A percentile compares a stretch with the other conserved stretches of the same genome.
phyloP scores from a whole-genome alignment of 306 rosid genomes.

The Gastrolobium bilobum region DNA sequence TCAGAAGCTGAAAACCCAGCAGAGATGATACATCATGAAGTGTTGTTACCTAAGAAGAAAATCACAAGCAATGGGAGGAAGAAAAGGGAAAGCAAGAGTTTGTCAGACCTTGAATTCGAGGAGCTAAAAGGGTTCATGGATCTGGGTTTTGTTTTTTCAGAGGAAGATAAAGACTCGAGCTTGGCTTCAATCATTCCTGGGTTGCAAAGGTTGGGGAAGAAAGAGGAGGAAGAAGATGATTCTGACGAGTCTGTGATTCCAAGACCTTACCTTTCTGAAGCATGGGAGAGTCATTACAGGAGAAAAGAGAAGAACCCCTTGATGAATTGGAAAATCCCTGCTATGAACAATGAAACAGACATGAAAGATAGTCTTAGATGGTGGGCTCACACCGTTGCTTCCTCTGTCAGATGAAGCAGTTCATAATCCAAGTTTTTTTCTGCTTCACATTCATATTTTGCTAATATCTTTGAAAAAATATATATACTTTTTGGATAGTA shows the following conservation, averaged over 20 bases:
- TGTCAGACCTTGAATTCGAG: slow-evolving; percentile 86
- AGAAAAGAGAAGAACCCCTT: slow-evolving; percentile 61
- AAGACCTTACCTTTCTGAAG: slow-evolving; percentile 94
- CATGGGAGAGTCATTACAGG: slow-evolving; percentile 70
- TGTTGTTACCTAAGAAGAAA: slow-evolving; percentile 44
- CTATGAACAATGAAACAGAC: slow-evolving; percentile 64
- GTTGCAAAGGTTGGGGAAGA: slow-evolving; percentile 73
- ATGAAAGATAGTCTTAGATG: slow-evolving; percentile 76
- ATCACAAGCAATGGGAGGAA: slow-evolving; percentile 18
- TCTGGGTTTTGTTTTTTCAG: slow-evolving; percentile 92
- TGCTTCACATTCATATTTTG: background rate
- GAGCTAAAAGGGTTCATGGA: slow-evolving; percentile 97
- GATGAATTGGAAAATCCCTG: slow-evolving; percentile 77
- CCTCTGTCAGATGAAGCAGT: slow-evolving; percentile 70
- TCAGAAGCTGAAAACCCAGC: slow-evolving; percentile 44
- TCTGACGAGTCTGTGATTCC: slow-evolving; percentile 43
- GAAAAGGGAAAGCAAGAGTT: slow-evolving; percentile 72
- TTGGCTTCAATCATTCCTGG: slow-evolving; percentile 90
- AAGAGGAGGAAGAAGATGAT: slow-evolving; percentile 23
- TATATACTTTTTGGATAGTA: background rate
- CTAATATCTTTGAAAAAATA: background rate
- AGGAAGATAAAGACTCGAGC: slow-evolving; percentile 78
- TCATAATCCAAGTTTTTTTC: slow-evolving; percentile 21
- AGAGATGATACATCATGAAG: slow-evolving; percentile 3
- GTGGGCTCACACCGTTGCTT: slow-evolving; percentile 97